phyloP scores from a whole-genome alignment of 1,139 yeast species.

The Arxiozyma slooffiae region DNA sequence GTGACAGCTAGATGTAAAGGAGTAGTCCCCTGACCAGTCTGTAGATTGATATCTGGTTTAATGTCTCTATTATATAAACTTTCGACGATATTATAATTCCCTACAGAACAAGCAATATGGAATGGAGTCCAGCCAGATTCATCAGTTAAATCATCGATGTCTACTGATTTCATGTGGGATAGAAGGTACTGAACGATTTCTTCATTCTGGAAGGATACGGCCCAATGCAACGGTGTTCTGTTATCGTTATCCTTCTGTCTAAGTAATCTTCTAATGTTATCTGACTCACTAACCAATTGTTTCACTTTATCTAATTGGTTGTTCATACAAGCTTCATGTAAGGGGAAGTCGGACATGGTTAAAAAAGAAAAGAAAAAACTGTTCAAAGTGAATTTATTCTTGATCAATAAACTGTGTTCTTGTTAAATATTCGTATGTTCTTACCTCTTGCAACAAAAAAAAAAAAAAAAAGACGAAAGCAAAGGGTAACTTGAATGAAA shows the following conservation, averaged over 20 bases:
- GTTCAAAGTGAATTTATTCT: background rate
- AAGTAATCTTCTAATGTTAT: slow-evolving; percentile 9
- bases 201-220: slow-evolving; percentile 53
- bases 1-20: slow-evolving; percentile 68
- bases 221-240: slow-evolving; percentile 86
- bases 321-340: slow-evolving; percentile 29
- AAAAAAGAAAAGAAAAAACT: too few relatives aligned
- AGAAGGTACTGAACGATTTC: slow-evolving; percentile 37
- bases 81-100: slow-evolving; percentile 47
- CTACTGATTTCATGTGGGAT: slow-evolving; percentile 33
- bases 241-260: slow-evolving; percentile 53
- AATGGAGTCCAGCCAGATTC: slow-evolving; percentile 82
- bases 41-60: slow-evolving; percentile 39
- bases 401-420: too few relatives aligned
- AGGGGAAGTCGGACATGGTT: slow-evolving; percentile 11
- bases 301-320: slow-evolving; percentile 21
- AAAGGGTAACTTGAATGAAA: too few relatives aligned
- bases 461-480: too few relatives aligned
- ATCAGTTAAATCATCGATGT: slow-evolving; percentile 60
- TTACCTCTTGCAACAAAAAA: too few relatives aligned
- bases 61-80: slow-evolving; percentile 37
- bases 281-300: slow-evolving; percentile 14
- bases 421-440: too few relatives aligned
- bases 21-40: slow-evolving; percentile 60
- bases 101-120: slow-evolving; percentile 72